phyloP scores from a whole-genome alignment of 2,329 filamentous ascomycete species.

The Calonectria fujianensis region DNA sequence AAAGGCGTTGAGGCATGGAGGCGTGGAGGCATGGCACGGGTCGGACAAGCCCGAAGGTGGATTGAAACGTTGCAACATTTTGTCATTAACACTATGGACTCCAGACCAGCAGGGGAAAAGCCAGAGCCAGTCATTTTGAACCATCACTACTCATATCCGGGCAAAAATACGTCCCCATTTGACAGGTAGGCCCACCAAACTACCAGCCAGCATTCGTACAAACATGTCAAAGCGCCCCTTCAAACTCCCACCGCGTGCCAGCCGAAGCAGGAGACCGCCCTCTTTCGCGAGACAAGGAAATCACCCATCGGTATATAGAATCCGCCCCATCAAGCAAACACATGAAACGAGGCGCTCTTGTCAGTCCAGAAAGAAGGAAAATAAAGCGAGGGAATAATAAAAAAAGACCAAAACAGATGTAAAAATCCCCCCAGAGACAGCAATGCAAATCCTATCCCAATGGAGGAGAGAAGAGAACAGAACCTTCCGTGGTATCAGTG shows the following conservation, averaged over 20 bases:
- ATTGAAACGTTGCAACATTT: slow-evolving; percentile 45
- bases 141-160: slow-evolving; percentile 46
- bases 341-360: slow-evolving; percentile 50
- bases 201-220: slow-evolving; percentile 47
- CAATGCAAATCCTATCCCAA: slow-evolving; percentile 42
- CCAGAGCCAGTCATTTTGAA: slow-evolving; percentile 43
- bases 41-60: neutral
- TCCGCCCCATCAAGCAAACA: slow-evolving; percentile 47
- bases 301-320: slow-evolving; percentile 55
- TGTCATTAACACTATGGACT: slow-evolving; percentile 50
- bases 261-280: slow-evolving; percentile 58
- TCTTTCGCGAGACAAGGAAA: slow-evolving; percentile 45
- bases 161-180: slow-evolving; percentile 39
- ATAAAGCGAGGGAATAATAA: slow-evolving; percentile 49
- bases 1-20: too few relatives aligned
- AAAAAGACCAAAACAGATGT: slow-evolving; percentile 40
- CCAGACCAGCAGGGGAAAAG: slow-evolving; percentile 37
- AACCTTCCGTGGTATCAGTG: slow-evolving; percentile 62
- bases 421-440: slow-evolving; percentile 48
- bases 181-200: slow-evolving; percentile 36
- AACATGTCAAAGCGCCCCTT: slow-evolving; percentile 48
- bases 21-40: neutral
- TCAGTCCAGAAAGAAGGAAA: slow-evolving; percentile 46
- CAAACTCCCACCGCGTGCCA: slow-evolving; percentile 57
- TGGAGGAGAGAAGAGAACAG: slow-evolving; percentile 56